Conservation (phyloP, 2,329 filamentous ascomycete species). For the Sclerotinia nivalis region DNA sequence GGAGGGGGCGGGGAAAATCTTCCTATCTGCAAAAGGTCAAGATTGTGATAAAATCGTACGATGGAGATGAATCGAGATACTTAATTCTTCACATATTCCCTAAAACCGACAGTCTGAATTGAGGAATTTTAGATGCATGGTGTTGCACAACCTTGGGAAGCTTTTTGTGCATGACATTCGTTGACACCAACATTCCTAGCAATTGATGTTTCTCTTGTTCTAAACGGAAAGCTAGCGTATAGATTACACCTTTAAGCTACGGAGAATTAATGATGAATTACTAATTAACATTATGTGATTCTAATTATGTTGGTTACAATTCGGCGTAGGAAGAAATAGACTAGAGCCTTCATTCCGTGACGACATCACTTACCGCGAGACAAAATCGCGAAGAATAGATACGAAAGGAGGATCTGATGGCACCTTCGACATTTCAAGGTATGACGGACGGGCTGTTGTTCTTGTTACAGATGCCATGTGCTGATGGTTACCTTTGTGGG, state of each 20-base stretch:
- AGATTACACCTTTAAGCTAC: conserved; percentile 6
- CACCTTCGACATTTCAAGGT: conserved; percentile 2
- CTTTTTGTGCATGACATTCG: neutral
- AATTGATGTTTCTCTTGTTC: neutral
- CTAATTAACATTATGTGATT: neutral
- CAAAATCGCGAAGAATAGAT: neutral
- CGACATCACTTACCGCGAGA: neutral
- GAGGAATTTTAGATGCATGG: neutral
- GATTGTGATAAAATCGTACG: conserved; percentile 11
- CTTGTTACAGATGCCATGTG: neutral
- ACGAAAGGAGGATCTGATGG: conserved; percentile 4
- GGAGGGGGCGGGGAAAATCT: conserved; percentile 1
- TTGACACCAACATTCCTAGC: neutral
- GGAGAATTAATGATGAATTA: conserved; percentile 11
- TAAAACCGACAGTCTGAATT: neutral
- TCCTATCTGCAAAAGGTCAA: conserved; percentile 19
- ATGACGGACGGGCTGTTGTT: neutral
- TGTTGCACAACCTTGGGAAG: neutral
- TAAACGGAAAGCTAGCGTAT: neutral
- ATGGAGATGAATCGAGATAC: conserved; percentile 14
- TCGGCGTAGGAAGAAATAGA: neutral
- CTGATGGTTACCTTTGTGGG: neutral
- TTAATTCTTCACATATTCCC: neutral
- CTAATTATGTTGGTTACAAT: conserved; percentile 6
- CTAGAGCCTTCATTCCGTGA: neutral